Percentiles rank a stretch among this genome's conserved stretches.
Evolutionary conservation across 2,329 filamentous ascomycete genomes (phyloP).

Genomic region (Fusarium penzigii): DNA sequence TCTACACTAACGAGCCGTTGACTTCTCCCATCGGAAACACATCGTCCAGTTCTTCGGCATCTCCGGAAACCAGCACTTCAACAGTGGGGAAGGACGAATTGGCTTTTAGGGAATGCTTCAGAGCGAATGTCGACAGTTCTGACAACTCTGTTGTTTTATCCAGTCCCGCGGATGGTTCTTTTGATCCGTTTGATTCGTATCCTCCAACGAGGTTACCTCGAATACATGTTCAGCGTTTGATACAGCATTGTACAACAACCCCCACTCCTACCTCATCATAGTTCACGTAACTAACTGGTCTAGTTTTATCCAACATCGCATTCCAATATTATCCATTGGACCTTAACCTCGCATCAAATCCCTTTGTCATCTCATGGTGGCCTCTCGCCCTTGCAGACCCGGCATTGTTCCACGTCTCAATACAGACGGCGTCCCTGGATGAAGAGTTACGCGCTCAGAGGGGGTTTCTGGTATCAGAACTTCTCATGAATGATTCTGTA

Average conservation of each 20-base stretch:
- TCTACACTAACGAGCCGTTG: neutral
- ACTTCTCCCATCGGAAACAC: neutral
- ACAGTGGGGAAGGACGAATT: neutral
- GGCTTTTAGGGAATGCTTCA: neutral
- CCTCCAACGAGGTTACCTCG: slow-evolving; percentile 53
- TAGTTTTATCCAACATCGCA: slow-evolving; percentile 58
- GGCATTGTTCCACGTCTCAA: slow-evolving; percentile 58
- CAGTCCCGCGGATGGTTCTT: slow-evolving; percentile 34
- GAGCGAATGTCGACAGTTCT: neutral
- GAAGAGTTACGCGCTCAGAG: slow-evolving; percentile 52
- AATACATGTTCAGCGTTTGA: slow-evolving; percentile 54
- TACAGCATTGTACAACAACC: slow-evolving; percentile 51
- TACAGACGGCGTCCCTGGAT: slow-evolving; percentile 60
- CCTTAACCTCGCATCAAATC: slow-evolving; percentile 52
- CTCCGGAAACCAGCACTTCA: neutral
- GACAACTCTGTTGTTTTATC: slow-evolving; percentile 10
- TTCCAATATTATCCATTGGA: slow-evolving; percentile 63
- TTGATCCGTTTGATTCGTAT: slow-evolving; percentile 60
- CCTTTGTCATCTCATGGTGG: slow-evolving; percentile 62
- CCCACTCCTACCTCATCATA: neutral
- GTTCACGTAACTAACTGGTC: slow-evolving; percentile 16
- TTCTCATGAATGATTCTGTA: slow-evolving; percentile 60
- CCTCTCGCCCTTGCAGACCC: slow-evolving; percentile 57
- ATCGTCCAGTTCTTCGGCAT: neutral
- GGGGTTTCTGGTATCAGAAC: slow-evolving; percentile 54